Conservation (phyloP, 352 stramenopile genomes). For the Phytophthora pisi region DNA sequence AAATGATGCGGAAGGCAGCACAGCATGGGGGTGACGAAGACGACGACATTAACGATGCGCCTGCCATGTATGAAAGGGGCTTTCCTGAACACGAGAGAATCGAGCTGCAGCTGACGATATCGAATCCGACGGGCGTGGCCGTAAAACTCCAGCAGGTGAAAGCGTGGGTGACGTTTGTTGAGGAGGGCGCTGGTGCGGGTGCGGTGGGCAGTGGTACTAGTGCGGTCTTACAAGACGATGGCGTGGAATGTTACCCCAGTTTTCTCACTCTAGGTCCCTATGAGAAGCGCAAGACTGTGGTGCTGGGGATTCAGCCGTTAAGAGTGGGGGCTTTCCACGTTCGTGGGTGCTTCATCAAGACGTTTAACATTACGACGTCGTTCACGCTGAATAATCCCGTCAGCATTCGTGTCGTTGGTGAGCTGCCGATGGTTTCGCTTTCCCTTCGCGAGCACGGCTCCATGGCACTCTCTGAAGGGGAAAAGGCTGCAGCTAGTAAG, state of each 20-base stretch:
- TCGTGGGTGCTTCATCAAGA: constrained; percentile 65
- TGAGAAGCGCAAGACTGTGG: constrained; percentile 52
- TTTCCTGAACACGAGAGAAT: constrained; percentile 69
- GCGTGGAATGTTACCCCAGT: constrained; percentile 66
- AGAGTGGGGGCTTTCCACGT: constrained; percentile 48
- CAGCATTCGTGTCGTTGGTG: constrained; percentile 46
- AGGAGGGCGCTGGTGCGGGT: constrained; percentile 5
- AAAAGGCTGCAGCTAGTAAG: constrained; percentile 1
- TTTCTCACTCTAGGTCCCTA: constrained; percentile 57
- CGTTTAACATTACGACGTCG: constrained; percentile 66
- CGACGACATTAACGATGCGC: constrained; percentile 19
- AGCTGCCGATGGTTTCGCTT: constrained; percentile 53
- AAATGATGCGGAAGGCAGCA: constrained; percentile 22
- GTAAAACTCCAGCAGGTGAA: constrained; percentile 69
- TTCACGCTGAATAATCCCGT: constrained; percentile 41
- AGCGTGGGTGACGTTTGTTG: constrained; percentile 48
- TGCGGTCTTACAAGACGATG: constrained; percentile 7
- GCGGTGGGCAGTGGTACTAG: constrained; percentile 1
- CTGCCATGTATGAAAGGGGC: constrained; percentile 39
- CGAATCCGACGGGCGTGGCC: constrained; percentile 71
- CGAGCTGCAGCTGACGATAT: constrained; percentile 59
- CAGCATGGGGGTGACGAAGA: constrained; percentile 17
- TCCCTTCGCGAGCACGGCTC: constrained; percentile 54
- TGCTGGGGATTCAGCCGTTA: constrained; percentile 56
- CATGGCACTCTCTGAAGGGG: constrained; percentile 22